Evolutionary conservation across 106 monocot genomes (phyloP), one percentile per base, ranked within the genome.

Genomic region (Dioscorea alata): DNA sequence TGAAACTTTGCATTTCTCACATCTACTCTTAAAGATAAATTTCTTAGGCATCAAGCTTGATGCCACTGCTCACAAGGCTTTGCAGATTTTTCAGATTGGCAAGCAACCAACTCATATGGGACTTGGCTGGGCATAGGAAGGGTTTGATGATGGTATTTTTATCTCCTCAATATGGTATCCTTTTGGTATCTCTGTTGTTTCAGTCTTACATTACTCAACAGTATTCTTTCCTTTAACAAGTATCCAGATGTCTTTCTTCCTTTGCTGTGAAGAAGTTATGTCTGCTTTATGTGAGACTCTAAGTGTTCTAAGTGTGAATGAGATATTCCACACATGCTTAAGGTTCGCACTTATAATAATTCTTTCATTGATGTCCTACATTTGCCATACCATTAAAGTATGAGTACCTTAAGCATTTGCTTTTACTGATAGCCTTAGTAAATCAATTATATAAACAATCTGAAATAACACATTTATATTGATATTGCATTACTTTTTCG

Each of bases 71-170:
- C 69, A 92, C 71, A 90, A 99, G 71, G 92, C 97, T 24, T 73
- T 99, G 34, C 92, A 99, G 73, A 93, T 99, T 77, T 99, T 99
- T 80, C 92, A 92, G 70, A 75, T 81, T 67, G 97, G 93, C 64
- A 92, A 93, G 80, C 97, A 99, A 63, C 92, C 97, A 70, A 99
- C 92, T 77, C 86, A 93, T 65, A 99, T 99, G 97, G 97, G 97
- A 71, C 92, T 92, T 71, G 97, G 97, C n/a, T 83, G 87, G 70
- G 20, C 1, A 28, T 97, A 78, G 16, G 33, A 14, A 23, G 57
- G 62, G 0, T 62, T 69, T 28, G 89, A 92, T n/a, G n/a, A n/a
- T n/a, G n/a, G n/a, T n/a, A 63, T 77, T 56, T 82, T 97, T 82
- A 52, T 50, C 96, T 92, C 49, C 73, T 92, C 23, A 83, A 92